Evolutionary conservation across 805 yeast genomes (phyloP), one percentile per base, ranked within the genome.

Genomic region (Starmerella kuoi): DNA sequence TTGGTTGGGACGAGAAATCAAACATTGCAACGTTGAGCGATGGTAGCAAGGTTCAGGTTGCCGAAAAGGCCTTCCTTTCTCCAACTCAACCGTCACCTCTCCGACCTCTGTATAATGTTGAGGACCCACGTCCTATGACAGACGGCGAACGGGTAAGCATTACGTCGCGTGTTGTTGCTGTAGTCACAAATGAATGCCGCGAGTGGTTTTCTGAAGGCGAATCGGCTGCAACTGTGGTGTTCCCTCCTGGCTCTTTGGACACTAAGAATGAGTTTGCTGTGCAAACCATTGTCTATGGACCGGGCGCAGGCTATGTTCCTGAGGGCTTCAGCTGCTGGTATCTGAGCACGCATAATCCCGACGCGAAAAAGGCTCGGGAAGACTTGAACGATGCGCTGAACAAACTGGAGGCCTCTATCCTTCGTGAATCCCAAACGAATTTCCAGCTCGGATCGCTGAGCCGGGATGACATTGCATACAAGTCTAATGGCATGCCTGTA

Each of bases 121-220:
- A 40, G 24, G 43, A 39, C 25, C 49, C 41, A 12, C 32, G 44
- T 23, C 21, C 26, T 14, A 26, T 23, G 7, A 14, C 42, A 15
- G 40, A 37, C 12, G 45, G 38, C 21, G 44, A 38, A 31, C 40
- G 35, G 12, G 35, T 37, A 19, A 54, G 61, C 49, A 73, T 66
- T 54, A 76, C 76, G 53, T 79, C 86, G 39, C 73, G 95, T 51
- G 62, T 88, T 59, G 75, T 82, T 5, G 81, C 88, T 9, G 74
- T 85, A 33, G 96, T 87, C 19, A 78, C 79, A 50, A 82, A 82
- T 56, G 80, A 80, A 49, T 88, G 97, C 65, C 72, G 70, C 39
- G 94, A 86, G 64, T 88, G 97, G 97, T 81, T 87, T 65, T 72
- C 76, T 12, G 86, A 81, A 37, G 77, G 76, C 38, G 97, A 88